Conservation (phyloP, 768 basidiomycete genomes). For the Tephrocybe sp. region DNA sequence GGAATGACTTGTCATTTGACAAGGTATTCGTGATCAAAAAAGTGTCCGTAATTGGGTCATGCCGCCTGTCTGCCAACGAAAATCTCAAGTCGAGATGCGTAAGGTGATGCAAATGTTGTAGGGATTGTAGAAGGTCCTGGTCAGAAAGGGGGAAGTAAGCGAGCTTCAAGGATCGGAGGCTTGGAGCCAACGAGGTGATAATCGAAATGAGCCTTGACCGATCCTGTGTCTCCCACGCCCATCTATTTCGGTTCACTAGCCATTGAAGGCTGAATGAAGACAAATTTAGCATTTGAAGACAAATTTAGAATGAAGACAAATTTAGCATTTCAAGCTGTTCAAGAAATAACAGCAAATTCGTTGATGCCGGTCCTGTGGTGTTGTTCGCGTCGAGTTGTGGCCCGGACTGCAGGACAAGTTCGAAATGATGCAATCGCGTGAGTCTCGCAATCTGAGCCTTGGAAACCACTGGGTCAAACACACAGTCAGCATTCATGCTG, state of each 20-base stretch:
- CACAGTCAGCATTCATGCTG: conserved; percentile 31
- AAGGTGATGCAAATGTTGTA: conserved; percentile 29
- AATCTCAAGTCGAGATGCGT: conserved; percentile 32
- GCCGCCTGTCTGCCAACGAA: conserved; percentile 27
- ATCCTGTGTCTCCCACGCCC: conserved; percentile 7
- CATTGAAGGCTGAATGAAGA: conserved; percentile 33
- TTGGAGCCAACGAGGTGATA: conserved; percentile 22
- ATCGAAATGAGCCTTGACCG: conserved; percentile 29
- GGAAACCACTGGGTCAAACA: conserved; percentile 13
- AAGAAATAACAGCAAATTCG: conserved; percentile 30
- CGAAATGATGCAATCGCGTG: conserved; percentile 30
- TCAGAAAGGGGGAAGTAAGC: conserved; percentile 39
- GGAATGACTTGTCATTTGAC: neutral
- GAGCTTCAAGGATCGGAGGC: conserved; percentile 31
- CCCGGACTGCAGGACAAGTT: conserved; percentile 31
- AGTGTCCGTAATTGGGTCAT: conserved; percentile 36
- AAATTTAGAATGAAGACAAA: conserved; percentile 31
- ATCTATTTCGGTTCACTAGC: conserved; percentile 21
- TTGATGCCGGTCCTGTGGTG: conserved; percentile 17
- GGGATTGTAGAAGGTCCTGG: conserved; percentile 26
- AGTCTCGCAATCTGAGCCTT: conserved; percentile 19
- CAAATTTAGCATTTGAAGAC: conserved; percentile 29
- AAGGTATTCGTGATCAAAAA: conserved; percentile 25
- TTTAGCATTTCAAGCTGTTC: conserved; percentile 25
- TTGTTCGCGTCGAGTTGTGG: neutral